Percentiles rank a stretch among this genome's conserved stretches.
Evolutionary conservation across 768 basidiomycete species (phyloP).

Genomic region (Tephrocybe sp.): DNA sequence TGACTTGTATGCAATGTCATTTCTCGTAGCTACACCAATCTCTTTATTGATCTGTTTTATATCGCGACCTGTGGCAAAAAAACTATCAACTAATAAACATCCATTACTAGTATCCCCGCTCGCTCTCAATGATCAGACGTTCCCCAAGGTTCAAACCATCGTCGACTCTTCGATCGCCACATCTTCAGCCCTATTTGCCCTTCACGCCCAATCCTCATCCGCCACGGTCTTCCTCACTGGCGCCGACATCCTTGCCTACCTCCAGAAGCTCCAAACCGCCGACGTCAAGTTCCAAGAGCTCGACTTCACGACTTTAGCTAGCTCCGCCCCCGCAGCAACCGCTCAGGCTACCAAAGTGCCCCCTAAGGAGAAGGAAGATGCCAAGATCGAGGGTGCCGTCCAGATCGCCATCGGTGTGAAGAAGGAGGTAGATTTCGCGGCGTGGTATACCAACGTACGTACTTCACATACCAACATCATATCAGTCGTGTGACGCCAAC

Average conservation of each 20-base stretch:
- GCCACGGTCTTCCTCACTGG: constrained; percentile 81
- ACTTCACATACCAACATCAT: not conserved
- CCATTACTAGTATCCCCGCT: constrained; percentile 71
- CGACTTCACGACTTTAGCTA: constrained; percentile 64
- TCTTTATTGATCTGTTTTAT: too few relatives aligned
- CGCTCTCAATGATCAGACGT: constrained; percentile 61
- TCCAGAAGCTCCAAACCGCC: constrained; percentile 69
- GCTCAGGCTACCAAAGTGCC: constrained; percentile 38
- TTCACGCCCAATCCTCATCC: constrained; percentile 72
- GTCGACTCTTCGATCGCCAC: constrained; percentile 79
- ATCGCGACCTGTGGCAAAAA: too few relatives aligned
- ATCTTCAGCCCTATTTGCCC: constrained; percentile 65
- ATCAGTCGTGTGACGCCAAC: constrained; percentile 15
- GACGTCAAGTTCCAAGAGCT: constrained; percentile 67
- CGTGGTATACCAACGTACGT: constrained; percentile 90
- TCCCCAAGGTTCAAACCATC: constrained; percentile 72
- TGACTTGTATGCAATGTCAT: not conserved
- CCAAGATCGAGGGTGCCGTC: constrained; percentile 84
- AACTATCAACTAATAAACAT: constrained; percentile 13
- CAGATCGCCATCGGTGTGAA: constrained; percentile 94
- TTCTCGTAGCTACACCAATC: not conserved
- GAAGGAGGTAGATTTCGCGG: constrained; percentile 93
- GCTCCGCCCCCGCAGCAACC: constrained; percentile 34
- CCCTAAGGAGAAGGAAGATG: constrained; percentile 66
- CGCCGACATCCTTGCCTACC: constrained; percentile 68